These are phyloP conservation scores for Talaromyces albobiverticillius DNA, from an alignment of 2,329 filamentous ascomycete species.

Conservation along the genomic window DNA sequence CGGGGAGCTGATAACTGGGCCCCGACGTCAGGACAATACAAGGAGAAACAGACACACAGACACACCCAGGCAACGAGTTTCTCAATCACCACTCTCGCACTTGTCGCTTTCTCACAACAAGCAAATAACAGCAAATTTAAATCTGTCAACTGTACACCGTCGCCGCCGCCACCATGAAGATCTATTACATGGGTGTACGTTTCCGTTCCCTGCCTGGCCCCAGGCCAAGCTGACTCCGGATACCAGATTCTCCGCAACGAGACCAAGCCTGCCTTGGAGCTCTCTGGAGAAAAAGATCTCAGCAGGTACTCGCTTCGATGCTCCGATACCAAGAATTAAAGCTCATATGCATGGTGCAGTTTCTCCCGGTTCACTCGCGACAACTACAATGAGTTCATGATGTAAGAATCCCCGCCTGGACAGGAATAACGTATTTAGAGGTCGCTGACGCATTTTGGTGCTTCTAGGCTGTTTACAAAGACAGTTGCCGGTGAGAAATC, in stretches of 20 bases:
- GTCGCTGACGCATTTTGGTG: not conserved
- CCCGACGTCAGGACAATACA: not conserved
- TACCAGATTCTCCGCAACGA: constrained; percentile 77
- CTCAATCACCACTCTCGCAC: not conserved
- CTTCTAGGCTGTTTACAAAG: constrained; percentile 65
- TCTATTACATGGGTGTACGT: constrained; percentile 81
- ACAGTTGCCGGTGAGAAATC: constrained; percentile 63
- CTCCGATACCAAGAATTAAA: not conserved
- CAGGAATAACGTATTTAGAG: not conserved
- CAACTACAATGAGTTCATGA: constrained; percentile 50
- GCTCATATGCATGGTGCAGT: constrained; percentile 29
- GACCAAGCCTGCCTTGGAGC: constrained; percentile 70
- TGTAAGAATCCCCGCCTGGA: constrained; percentile 1
- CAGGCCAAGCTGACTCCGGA: not conserved
- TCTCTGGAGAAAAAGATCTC: constrained; percentile 74
- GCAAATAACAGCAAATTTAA: not conserved
- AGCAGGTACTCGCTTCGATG: constrained; percentile 32
- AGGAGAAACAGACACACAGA: constrained; percentile 1
- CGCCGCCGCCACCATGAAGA: constrained; percentile 65
- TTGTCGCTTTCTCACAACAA: not conserved
- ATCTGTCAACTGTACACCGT: not conserved
- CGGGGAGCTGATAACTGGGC: not conserved
- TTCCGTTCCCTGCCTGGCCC: not conserved
- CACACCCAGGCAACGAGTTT: not conserved
- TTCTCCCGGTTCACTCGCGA: constrained; percentile 77